phyloP scores from a whole-genome alignment of 768 basidiomycete species.

The Megacollybia marginata region DNA sequence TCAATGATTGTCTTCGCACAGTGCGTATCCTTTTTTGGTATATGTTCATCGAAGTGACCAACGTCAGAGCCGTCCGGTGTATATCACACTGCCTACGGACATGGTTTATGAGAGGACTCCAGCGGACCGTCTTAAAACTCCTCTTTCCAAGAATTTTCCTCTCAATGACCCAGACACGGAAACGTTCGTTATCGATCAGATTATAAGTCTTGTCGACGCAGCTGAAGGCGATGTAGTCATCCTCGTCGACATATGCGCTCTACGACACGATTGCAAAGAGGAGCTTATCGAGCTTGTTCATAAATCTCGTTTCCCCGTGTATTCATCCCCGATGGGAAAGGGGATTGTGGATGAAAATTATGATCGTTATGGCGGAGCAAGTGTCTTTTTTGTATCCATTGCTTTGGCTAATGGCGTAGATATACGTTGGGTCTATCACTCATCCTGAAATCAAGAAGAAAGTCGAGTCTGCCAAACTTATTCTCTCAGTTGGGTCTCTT shows the following conservation, averaged over 20 bases:
- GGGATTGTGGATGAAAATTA: slow-evolving; percentile 64
- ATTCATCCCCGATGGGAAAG: slow-evolving; percentile 78
- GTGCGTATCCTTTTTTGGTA: slow-evolving; percentile 24
- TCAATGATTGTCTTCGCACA: slow-evolving; percentile 65
- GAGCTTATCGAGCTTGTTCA: slow-evolving; percentile 57
- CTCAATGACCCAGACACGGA: slow-evolving; percentile 53
- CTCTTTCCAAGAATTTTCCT: slow-evolving; percentile 41
- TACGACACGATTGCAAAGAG: slow-evolving; percentile 59
- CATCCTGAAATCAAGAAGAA: slow-evolving; percentile 59
- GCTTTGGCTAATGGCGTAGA: slow-evolving; percentile 28
- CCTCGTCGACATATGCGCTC: slow-evolving; percentile 75
- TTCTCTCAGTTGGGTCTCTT: slow-evolving; percentile 65
- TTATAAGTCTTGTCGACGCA: slow-evolving; percentile 53
- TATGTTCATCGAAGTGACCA: background rate
- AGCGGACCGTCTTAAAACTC: slow-evolving; percentile 50
- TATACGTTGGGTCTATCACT: slow-evolving; percentile 69
- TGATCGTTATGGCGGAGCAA: slow-evolving; percentile 72
- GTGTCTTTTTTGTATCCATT: slow-evolving; percentile 16
- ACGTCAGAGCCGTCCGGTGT: slow-evolving; percentile 72
- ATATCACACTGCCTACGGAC: slow-evolving; percentile 82
- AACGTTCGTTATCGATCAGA: slow-evolving; percentile 65
- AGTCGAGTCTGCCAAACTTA: slow-evolving; percentile 69
- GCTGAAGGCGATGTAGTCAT: slow-evolving; percentile 67
- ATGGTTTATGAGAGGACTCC: slow-evolving; percentile 66
- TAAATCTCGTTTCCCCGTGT: slow-evolving; percentile 66